Conservation (phyloP, 2,329 filamentous ascomycete genomes). For the Chaetomium strumarium region DNA sequence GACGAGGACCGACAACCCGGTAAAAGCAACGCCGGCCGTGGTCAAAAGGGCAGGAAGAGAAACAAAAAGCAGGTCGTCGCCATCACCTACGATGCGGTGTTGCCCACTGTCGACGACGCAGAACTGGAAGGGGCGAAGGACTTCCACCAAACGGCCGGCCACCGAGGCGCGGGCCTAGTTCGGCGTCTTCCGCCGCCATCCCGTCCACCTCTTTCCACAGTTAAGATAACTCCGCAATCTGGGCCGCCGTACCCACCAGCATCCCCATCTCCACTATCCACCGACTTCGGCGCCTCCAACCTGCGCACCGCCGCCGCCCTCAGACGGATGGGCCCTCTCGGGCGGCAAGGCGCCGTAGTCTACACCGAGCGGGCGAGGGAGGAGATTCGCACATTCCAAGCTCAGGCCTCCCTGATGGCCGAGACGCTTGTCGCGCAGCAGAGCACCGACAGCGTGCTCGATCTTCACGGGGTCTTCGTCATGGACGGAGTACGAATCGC, state of each 20-base stretch:
- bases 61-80: slow-evolving; percentile 8
- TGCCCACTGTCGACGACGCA: slow-evolving; percentile 12
- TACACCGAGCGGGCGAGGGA: slow-evolving; percentile 68
- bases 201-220: neutral
- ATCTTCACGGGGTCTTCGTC: slow-evolving; percentile 80
- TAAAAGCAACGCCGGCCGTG: slow-evolving; percentile 29
- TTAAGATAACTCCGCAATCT: neutral
- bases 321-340: slow-evolving; percentile 59
- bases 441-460: slow-evolving; percentile 56
- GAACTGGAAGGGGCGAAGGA: slow-evolving; percentile 23
- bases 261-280: neutral
- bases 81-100: slow-evolving; percentile 25
- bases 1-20: slow-evolving; percentile 36
- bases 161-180: neutral
- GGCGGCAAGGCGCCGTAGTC: slow-evolving; percentile 68
- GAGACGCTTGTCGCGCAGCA: slow-evolving; percentile 64
- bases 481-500: slow-evolving; percentile 76
- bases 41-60: slow-evolving; percentile 10
- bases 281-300: slow-evolving; percentile 8
- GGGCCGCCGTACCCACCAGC: neutral
- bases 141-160: neutral
- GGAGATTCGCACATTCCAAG: slow-evolving; percentile 45
- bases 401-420: slow-evolving; percentile 57
- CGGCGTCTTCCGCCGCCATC: neutral
- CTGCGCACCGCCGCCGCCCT: slow-evolving; percentile 19